Evolutionary conservation across 2,329 filamentous ascomycete genomes (phyloP).

Genomic region (Esteya vermicola): DNA sequence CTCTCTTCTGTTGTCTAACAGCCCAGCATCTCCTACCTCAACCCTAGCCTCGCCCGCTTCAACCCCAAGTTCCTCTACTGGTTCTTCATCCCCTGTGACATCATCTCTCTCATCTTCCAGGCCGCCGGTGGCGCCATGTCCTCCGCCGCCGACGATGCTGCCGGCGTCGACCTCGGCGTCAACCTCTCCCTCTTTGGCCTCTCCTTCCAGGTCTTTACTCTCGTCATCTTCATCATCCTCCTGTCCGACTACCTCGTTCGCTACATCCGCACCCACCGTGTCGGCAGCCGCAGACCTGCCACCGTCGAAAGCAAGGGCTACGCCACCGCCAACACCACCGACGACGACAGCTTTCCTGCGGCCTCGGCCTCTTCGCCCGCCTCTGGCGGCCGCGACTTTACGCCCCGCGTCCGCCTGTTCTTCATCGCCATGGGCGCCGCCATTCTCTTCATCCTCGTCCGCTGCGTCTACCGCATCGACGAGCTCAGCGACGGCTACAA

Average conservation of each 20-base stretch:
- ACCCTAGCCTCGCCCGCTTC: slow-evolving; percentile 24
- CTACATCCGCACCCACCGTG: slow-evolving; percentile 15
- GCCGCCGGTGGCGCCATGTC: slow-evolving; percentile 39
- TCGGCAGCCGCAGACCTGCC: too few species aligned
- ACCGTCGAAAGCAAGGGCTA: too few species aligned
- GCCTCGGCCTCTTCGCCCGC: neutral
- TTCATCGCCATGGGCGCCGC: slow-evolving; percentile 35
- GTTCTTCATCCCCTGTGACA: slow-evolving; percentile 36
- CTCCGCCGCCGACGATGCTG: slow-evolving; percentile 27
- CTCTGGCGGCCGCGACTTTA: neutral
- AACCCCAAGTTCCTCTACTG: slow-evolving; percentile 25
- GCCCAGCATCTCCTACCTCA: slow-evolving; percentile 21
- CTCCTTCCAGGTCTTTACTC: slow-evolving; percentile 40
- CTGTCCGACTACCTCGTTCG: slow-evolving; percentile 33
- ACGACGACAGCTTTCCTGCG: neutral
- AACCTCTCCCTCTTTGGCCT: slow-evolving; percentile 39
- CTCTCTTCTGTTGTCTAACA: neutral
- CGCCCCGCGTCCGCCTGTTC: slow-evolving; percentile 22
- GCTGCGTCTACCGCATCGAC: slow-evolving; percentile 43
- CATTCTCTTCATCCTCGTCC: slow-evolving; percentile 43
- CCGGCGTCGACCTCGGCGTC: slow-evolving; percentile 29
- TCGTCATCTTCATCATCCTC: slow-evolving; percentile 34
- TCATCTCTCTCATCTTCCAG: slow-evolving; percentile 40
- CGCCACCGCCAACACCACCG: too few species aligned
- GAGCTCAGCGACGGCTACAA: slow-evolving; percentile 50